Evolutionary conservation across 2,329 filamentous ascomycete genomes (phyloP), one percentile per base, ranked within the genome.

Genomic region (Thyridium curvatum): DNA sequence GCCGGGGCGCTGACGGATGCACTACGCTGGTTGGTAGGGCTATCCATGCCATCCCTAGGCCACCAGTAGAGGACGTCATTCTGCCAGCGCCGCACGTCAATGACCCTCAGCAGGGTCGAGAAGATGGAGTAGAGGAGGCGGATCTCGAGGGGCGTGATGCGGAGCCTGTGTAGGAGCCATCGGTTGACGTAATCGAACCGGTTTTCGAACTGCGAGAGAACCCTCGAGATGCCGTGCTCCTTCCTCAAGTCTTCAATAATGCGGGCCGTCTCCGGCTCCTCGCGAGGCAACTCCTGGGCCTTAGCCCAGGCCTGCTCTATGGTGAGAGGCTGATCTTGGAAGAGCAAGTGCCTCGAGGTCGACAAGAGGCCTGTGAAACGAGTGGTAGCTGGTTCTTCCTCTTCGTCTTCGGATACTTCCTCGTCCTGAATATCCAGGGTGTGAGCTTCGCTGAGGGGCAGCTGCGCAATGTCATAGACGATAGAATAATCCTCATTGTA

Each of bases 111-210:
- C 6, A 31, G 43, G 5, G 44, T 40, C 12, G 54, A 48, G 37
- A 64, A 66, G 6, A 59, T 54, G 9, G 56, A 49, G 42, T 67
- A 64, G 8, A 76, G 56, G 3, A 68, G 49, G 40, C 65, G 55
- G 2, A 58, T 68, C 42, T 71, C 65, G 40, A 74, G 49, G 0
- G 68, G 58, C 3, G 67, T 71, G 12, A 60, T 55, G 29, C 70
- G 64, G 31, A 77, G 58, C 32, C 67, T 65, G 35, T 76, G 68
- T 12, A 77, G 59, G 3, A 77, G 54, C 73, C 74, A 77, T 31
- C 69, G 60, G 45, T 68, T 69, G 47, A 77, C 64, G 40, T 63
- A 72, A 36, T 72, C 65, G 2, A 52, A 54, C 44, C 65, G 69
- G 46, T 62, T 59, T 3, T 60, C 61, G 3, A 50, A 48, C 3